Percentiles rank a stretch among this genome's conserved stretches.
Conservation (phyloP, 805 yeast genomes). For the Candida gorgasii region DNA sequence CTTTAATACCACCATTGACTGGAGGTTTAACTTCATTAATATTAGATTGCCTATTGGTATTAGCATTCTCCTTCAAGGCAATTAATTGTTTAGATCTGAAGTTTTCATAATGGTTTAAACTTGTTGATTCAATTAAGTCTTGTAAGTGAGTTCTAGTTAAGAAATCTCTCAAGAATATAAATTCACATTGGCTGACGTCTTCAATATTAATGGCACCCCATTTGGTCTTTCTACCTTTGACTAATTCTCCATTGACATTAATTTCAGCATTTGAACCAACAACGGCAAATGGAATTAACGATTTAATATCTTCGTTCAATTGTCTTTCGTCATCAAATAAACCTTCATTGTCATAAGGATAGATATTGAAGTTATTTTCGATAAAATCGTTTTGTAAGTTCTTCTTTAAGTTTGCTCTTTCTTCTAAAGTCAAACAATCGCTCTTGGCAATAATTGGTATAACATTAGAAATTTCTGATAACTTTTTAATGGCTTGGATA, state of each 20-base stretch:
- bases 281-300: slow-evolving; percentile 87
- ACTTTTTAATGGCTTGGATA: slow-evolving; percentile 74
- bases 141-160: slow-evolving; percentile 93
- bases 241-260: slow-evolving; percentile 71
- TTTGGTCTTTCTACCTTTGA: slow-evolving; percentile 87
- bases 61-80: slow-evolving; percentile 82
- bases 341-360: slow-evolving; percentile 77
- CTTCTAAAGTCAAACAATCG: slow-evolving; percentile 84
- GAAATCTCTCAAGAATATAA: slow-evolving; percentile 90
- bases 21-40: slow-evolving; percentile 11
- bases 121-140: slow-evolving; percentile 91
- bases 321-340: slow-evolving; percentile 71
- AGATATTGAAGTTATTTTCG: slow-evolving; percentile 70
- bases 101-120: slow-evolving; percentile 83
- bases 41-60: slow-evolving; percentile 38
- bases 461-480: slow-evolving; percentile 88
- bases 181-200: slow-evolving; percentile 94
- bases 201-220: slow-evolving; percentile 95
- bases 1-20: slow-evolving; percentile 3
- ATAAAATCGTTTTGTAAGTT: slow-evolving; percentile 74
- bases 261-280: slow-evolving; percentile 86
- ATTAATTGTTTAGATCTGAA: slow-evolving; percentile 93
- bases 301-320: slow-evolving; percentile 70
- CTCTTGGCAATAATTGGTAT: slow-evolving; percentile 95
- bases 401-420: slow-evolving; percentile 77